phyloP scores from a whole-genome alignment of 1,139 yeast species.

The Kurtzmaniella quercitrusa region DNA sequence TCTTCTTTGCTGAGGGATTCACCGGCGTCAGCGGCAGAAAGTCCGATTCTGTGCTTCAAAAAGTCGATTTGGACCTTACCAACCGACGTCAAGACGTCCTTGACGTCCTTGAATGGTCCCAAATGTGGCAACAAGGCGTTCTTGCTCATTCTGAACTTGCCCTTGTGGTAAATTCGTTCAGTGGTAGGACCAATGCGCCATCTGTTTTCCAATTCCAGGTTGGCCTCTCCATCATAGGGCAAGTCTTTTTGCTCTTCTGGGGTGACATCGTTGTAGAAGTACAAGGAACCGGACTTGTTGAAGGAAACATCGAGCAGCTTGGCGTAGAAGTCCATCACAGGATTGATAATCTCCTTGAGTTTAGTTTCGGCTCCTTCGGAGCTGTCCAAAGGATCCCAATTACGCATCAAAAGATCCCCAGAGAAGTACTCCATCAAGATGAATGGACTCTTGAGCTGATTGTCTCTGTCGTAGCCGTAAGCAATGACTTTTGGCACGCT shows the following conservation, averaged over 20 bases:
- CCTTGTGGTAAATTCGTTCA: slow-evolving; percentile 74
- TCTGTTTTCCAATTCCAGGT: slow-evolving; percentile 52
- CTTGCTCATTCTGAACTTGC: slow-evolving; percentile 46
- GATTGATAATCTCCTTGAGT: slow-evolving; percentile 54
- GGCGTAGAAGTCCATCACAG: slow-evolving; percentile 58
- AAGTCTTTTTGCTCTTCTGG: slow-evolving; percentile 30
- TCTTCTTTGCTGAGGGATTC: slow-evolving; percentile 37
- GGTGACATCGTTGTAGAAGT: slow-evolving; percentile 61
- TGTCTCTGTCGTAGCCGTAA: slow-evolving; percentile 60
- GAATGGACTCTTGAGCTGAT: slow-evolving; percentile 67
- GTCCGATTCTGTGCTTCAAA: slow-evolving; percentile 49
- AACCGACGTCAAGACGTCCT: slow-evolving; percentile 56
- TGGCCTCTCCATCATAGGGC: slow-evolving; percentile 66
- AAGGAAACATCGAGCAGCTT: slow-evolving; percentile 51
- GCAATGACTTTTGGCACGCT: slow-evolving; percentile 74
- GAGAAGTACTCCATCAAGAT: slow-evolving; percentile 74
- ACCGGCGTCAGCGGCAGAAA: slow-evolving; percentile 53
- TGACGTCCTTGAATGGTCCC: slow-evolving; percentile 73
- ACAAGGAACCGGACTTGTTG: slow-evolving; percentile 76
- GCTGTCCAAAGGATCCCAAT: slow-evolving; percentile 79
- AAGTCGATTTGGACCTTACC: slow-evolving; percentile 67
- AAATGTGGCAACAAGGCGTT: slow-evolving; percentile 41
- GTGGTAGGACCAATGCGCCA: slow-evolving; percentile 92
- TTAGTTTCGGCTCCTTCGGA: slow-evolving; percentile 23
- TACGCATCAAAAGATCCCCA: slow-evolving; percentile 79